Evolutionary conservation across 805 yeast species (phyloP).

Genomic region (Hanseniaspora lindneri): DNA sequence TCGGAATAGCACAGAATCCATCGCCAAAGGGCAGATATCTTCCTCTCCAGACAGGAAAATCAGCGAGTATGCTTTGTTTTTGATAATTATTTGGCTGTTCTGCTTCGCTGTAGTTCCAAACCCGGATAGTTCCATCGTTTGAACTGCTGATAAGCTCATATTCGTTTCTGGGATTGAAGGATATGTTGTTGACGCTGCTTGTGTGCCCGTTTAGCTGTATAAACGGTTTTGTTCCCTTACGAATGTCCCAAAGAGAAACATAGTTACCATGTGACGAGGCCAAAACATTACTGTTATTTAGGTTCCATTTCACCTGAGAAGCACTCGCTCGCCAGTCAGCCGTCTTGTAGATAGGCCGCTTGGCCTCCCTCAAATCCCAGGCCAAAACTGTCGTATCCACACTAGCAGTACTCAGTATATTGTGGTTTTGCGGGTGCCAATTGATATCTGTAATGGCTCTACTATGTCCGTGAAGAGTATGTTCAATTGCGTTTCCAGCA

Average conservation of each 20-base stretch:
- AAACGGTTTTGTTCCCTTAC: conserved; percentile 71
- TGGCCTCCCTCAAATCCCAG: conserved; percentile 84
- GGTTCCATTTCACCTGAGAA: conserved; percentile 90
- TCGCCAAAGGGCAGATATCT: conserved; percentile 80
- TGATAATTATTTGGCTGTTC: conserved; percentile 21
- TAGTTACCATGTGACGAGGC: conserved; percentile 81
- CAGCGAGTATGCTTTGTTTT: conserved; percentile 47
- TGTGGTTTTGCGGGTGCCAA: conserved; percentile 80
- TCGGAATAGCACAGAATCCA: conserved; percentile 81
- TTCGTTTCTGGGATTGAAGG: conserved; percentile 53
- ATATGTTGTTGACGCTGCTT: conserved; percentile 83
- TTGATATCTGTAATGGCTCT: conserved; percentile 94
- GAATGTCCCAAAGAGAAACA: conserved; percentile 75
- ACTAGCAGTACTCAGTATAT: conserved; percentile 80
- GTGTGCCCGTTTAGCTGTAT: conserved; percentile 58
- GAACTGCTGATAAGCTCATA: conserved; percentile 68
- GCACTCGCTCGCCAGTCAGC: conserved; percentile 97
- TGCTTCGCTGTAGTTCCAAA: conserved; percentile 60
- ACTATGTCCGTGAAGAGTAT: conserved; percentile 77
- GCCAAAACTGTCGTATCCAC: conserved; percentile 76
- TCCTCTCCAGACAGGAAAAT: conserved; percentile 82
- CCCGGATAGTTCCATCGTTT: conserved; percentile 70
- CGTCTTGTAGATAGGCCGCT: conserved; percentile 58
- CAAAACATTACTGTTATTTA: conserved; percentile 56
- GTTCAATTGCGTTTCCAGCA: conserved; percentile 66